These are phyloP conservation scores for Phragmites australis DNA, from an alignment of 176 grass and related monocot genomes.

Conservation along the genomic window DNA sequence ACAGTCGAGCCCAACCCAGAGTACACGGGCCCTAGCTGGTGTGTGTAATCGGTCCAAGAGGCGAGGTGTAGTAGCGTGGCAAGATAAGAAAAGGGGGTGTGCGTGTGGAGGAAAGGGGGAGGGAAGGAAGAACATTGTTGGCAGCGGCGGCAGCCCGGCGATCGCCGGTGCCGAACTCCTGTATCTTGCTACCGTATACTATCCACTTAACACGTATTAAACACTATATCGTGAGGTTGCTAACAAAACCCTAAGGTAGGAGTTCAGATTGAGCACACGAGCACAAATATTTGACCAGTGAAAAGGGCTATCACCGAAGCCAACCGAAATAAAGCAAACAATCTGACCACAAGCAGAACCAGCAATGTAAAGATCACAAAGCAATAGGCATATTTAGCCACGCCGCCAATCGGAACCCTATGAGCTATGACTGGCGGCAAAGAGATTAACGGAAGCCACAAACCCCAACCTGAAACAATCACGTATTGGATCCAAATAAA, in stretches of 20 bases:
- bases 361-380: background rate
- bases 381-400: slow-evolving; percentile 19
- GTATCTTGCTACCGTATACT: too few species aligned
- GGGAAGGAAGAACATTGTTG: too few species aligned
- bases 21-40: too few species aligned
- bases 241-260: background rate
- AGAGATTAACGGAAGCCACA: background rate
- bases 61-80: too few species aligned
- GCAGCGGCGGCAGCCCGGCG: too few species aligned
- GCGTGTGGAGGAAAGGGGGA: too few species aligned
- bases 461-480: background rate
- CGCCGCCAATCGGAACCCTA: background rate
- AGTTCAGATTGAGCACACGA: background rate
- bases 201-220: too few species aligned
- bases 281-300: background rate
- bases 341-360: background rate
- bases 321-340: background rate
- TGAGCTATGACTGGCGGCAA: background rate
- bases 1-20: too few species aligned
- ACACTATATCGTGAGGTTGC: too few species aligned
- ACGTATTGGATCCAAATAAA: slow-evolving; percentile 19
- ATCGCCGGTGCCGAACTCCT: too few species aligned
- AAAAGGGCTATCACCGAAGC: background rate
- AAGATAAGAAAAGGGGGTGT: too few species aligned
- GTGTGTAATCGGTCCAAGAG: too few species aligned